Evolutionary conservation across 2,329 filamentous ascomycete species (phyloP), one percentile per base, ranked within the genome.

Genomic region (Fusarium kyushuense): DNA sequence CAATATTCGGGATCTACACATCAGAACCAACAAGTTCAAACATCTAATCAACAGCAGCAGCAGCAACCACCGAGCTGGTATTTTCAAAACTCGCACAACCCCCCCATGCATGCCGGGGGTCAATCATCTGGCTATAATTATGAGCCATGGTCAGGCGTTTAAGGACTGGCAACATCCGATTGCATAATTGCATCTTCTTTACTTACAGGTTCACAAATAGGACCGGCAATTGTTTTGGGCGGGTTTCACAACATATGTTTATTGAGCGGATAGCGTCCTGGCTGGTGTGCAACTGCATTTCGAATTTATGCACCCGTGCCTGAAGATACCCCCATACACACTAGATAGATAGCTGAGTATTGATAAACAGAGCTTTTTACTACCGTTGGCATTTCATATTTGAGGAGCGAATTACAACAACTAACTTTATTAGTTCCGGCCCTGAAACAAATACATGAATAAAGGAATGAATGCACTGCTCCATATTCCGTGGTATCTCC

Each of bases 71-170:
- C 47, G 10, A 52, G 57, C 45, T 77, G 76, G 76, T 75, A 76
- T 43, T 77, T 72, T n/a, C 72, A 72, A 54, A 65, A 69, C 32
- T 58, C 66, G 1, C 64, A 66, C 27, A 70, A 40, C 45, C 49
- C 23, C 32, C 67, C 72, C 13, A 69, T 70, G 55, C 43, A 64
- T 13, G 21, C 65, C 7, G 63, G 57, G n/a, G 58, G 61, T 23
- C 70, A 75, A 27, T 58, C 67, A n/a, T 63, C 72, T 17, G 67
- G 62, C 33, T 77, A 76, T 36, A 73, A 59, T 65, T 76, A 70
- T 32, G 66, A 69, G 27, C 12, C 66, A 5, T 76, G 73, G 74
- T 48, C 52, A 35, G 65, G 58, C 45, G 58, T 56, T 13, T 60
- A 43, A 59, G 19, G 17, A 19, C 11, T 9, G 21, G 27, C n/a